Evolutionary conservation across 139 green algal genomes (phyloP), one percentile per base, ranked within the genome.

Genomic region (Coccomyxa sp.): DNA sequence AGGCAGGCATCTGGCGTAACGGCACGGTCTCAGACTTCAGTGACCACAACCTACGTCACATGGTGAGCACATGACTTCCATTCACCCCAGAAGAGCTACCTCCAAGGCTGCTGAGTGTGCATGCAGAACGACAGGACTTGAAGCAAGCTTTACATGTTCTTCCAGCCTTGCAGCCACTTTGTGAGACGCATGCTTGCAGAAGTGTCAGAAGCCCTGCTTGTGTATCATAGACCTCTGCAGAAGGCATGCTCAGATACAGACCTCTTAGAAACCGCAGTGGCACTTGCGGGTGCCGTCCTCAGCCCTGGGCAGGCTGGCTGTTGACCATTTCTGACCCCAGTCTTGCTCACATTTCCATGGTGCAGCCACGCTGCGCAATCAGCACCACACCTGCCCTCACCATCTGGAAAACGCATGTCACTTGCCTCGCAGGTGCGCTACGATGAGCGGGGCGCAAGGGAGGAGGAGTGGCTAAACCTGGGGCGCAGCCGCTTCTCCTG

Each of bases 391-490:
- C 50, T 64, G 50, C 27, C 18, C 50, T 22, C n/a, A n/a, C 2
- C 27, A 22, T 64, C 50, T 64, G 3, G 50, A 64, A 18, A 64
- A 64, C 27, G 5, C 22, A 27, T 64, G 50, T 64, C 18, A 64
- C 50, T 31, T 6, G 50, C 27, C 87, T 90, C 78, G 64, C 77
- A 83, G 72, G 70, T 91, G 24, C 50, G 68, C 14, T 90, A 85
- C 68, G 55, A 79, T 55, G 71, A 79, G 74, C 58, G 55, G 18
- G 10, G 79, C 7, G 55, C 44, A 39, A 55, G 74, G 36, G 50
- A 72, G 8, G 88, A 93, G 73, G 50, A 84, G 73, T 90, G 86
- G 88, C 75, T 90, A 8, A 24, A 68, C 41, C 84, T 93, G 24
- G 69, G n/a, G 2, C 54, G 76, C 34, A 73, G 74, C 31, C 83